These are phyloP conservation scores for Phyllachora maydis DNA, from an alignment of 2,329 filamentous ascomycete species.

Conservation along the genomic window DNA sequence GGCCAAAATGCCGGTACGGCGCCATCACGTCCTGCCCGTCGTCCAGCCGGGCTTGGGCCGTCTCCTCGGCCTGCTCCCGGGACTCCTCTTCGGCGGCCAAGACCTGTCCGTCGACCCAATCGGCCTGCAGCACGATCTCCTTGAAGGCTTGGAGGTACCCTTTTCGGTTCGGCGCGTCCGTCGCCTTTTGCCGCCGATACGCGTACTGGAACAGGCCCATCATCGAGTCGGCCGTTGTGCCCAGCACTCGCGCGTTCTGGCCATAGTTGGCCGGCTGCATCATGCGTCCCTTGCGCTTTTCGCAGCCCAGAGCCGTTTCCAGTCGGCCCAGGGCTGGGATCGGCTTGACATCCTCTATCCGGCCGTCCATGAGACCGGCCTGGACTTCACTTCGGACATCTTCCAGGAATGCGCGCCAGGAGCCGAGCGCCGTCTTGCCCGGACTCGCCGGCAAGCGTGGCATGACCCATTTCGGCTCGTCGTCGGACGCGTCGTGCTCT, in stretches of 20 bases:
- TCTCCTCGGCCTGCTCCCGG: constrained; percentile 2
- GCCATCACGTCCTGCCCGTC: no score
- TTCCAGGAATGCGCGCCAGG: constrained; percentile 24
- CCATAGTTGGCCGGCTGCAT: no score
- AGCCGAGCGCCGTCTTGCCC: constrained; percentile 14
- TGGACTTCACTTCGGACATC: constrained; percentile 27
- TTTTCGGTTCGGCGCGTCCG: constrained; percentile 3
- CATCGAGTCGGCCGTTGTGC: constrained; percentile 4
- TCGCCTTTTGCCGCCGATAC: constrained; percentile 5
- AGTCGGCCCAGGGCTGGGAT: no score
- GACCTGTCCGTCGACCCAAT: no score
- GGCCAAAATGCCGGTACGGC: no score
- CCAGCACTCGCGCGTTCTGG: constrained; percentile 4
- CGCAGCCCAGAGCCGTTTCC: no score
- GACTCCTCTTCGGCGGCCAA: no score
- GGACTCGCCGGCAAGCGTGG: constrained; percentile 15
- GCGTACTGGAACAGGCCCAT: constrained; percentile 7
- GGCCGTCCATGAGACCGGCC: no score
- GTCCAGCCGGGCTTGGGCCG: no score
- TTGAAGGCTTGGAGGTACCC: constrained; percentile 6
- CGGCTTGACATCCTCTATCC: no score
- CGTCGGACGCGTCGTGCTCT: constrained; percentile 15
- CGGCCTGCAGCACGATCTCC: no score
- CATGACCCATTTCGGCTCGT: constrained; percentile 16
- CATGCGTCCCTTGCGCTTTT: no score